Conservation (phyloP, 306 rosid genomes). For the Acacia melanoxylon region DNA sequence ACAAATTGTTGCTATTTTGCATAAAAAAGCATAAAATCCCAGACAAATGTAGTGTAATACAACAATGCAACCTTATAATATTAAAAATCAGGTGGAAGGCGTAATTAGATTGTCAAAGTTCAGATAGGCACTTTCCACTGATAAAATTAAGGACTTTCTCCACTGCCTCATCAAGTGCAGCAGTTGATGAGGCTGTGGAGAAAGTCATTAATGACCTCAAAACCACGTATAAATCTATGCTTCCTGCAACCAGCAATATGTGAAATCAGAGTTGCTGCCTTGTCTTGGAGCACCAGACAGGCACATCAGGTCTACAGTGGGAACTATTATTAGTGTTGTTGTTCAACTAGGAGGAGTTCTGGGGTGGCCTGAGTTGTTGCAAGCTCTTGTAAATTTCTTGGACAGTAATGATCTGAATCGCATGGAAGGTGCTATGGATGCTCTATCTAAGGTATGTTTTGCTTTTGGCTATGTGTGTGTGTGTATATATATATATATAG, state of each 20-base stretch:
- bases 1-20: no score
- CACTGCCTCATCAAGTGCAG: no score
- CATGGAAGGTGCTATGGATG: constrained; percentile 99
- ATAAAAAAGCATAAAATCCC: no score
- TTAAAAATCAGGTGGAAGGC: no score
- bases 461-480: constrained; percentile 1
- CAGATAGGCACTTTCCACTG: no score
- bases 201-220: constrained; percentile 93
- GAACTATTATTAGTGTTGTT: constrained; percentile 82
- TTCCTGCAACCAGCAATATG: constrained; percentile 75
- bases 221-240: constrained; percentile 56
- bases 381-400: constrained; percentile 86
- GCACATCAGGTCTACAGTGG: constrained; percentile 88
- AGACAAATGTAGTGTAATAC: no score
- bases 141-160: no score
- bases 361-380: constrained; percentile 97
- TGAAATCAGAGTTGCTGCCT: constrained; percentile 92
- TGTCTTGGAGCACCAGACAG: constrained; percentile 90
- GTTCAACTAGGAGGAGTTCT: constrained; percentile 79
- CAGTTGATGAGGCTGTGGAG: no score
- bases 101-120: no score
- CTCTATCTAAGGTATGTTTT: constrained; percentile 81
- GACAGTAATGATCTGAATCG: constrained; percentile 87
- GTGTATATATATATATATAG: background rate
- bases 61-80: no score